Conservation (phyloP, 352 stramenopile species). For the Phytophthora sp. region DNA sequence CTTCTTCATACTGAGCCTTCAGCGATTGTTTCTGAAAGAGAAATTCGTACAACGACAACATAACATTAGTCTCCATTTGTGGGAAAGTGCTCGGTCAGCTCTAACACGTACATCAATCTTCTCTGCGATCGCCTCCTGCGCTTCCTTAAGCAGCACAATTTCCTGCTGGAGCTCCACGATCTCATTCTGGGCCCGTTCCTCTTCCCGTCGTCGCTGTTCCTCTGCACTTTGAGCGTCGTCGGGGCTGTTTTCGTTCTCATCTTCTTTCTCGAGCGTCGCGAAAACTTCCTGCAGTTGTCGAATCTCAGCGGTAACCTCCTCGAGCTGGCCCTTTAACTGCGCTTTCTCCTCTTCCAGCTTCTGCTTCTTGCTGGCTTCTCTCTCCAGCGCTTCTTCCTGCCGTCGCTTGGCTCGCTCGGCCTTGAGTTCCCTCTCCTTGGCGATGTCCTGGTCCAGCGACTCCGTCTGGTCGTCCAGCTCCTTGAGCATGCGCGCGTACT, state of each 20-base stretch:
- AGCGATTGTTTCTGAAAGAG: constrained; percentile 52
- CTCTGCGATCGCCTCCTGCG: constrained; percentile 49
- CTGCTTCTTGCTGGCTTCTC: constrained; percentile 41
- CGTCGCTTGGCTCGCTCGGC: constrained; percentile 36
- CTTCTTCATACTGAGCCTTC: constrained; percentile 72
- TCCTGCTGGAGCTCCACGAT: constrained; percentile 64
- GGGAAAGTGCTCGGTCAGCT: too few relatives aligned
- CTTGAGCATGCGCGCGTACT: constrained; percentile 77
- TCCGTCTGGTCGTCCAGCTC: constrained; percentile 73
- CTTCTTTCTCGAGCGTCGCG: constrained; percentile 40
- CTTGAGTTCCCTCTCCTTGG: constrained; percentile 34
- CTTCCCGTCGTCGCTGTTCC: constrained; percentile 33
- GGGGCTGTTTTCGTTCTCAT: constrained; percentile 26
- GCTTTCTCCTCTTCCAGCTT: constrained; percentile 37
- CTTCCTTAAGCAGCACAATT: constrained; percentile 63
- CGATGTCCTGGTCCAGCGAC: constrained; percentile 58
- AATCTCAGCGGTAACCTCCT: constrained; percentile 55
- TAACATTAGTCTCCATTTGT: neutral
- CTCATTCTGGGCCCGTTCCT: constrained; percentile 53
- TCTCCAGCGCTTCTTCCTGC: constrained; percentile 30
- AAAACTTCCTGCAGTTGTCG: constrained; percentile 61
- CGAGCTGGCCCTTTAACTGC: constrained; percentile 44
- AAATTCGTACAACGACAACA: neutral
- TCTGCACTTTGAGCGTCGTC: constrained; percentile 36
- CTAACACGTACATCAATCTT: constrained; percentile 46